Conservation (phyloP, 2,329 filamentous ascomycete species). For the Tolypocladium ophioglossoides region DNA sequence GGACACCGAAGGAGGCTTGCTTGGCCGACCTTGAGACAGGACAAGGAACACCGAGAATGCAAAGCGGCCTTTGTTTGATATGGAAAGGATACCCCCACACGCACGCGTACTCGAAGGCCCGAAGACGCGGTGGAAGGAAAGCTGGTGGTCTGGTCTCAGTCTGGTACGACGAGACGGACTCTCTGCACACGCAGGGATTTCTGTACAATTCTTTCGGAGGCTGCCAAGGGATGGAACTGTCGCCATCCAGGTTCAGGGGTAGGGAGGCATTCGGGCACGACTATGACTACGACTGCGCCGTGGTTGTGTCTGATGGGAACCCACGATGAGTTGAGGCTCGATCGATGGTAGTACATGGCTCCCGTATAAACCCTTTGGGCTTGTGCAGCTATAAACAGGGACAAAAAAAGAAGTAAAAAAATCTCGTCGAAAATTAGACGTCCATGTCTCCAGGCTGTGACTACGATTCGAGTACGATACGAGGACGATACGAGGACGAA, state of each 20-base stretch:
- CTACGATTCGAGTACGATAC: no score
- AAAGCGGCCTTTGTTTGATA: slow-evolving; percentile 11
- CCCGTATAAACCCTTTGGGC: slow-evolving; percentile 6
- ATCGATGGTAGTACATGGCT: not conserved
- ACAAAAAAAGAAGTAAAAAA: slow-evolving; percentile 27
- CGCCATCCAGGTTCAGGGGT: slow-evolving; percentile 2
- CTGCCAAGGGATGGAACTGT: not conserved
- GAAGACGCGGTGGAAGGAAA: not conserved
- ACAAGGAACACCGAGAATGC: slow-evolving; percentile 21
- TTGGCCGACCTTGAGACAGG: slow-evolving; percentile 15
- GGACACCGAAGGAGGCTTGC: slow-evolving; percentile 10
- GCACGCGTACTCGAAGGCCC: not conserved
- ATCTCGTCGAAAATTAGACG: not conserved
- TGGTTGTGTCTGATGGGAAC: not conserved
- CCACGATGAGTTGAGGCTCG: not conserved
- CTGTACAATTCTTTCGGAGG: slow-evolving; percentile 19
- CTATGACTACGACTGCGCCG: no score
- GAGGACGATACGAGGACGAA: no score
- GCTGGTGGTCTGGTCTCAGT: not conserved
- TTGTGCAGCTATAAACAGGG: slow-evolving; percentile 20
- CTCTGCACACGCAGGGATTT: slow-evolving; percentile 4
- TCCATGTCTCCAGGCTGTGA: not conserved
- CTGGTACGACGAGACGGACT: not conserved
- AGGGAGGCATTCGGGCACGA: not conserved
- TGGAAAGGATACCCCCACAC: not conserved